These are phyloP conservation scores for Ceriops decandra DNA, from an alignment of 345 rosid genomes.

Conservation along the genomic window DNA sequence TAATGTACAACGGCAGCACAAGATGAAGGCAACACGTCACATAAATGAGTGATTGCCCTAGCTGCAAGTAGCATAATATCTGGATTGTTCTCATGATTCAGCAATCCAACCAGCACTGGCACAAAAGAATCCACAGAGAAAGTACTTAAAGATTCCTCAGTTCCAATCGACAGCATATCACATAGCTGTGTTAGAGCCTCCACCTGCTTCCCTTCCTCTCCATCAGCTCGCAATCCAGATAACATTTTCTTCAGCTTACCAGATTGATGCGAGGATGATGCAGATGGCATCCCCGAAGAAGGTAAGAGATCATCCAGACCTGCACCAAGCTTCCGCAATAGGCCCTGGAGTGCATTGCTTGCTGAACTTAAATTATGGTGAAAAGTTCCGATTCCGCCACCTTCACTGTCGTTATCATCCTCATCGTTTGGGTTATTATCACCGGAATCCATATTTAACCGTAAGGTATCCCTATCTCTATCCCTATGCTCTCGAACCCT, in stretches of 20 bases:
- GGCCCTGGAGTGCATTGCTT: slow-evolving; percentile 89
- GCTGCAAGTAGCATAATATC: slow-evolving; percentile 99
- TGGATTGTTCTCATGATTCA: slow-evolving; percentile 90
- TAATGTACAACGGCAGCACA: slow-evolving; percentile 98
- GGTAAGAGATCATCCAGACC: slow-evolving; percentile 94
- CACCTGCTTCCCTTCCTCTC: slow-evolving; percentile 97
- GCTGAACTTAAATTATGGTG: slow-evolving; percentile 89
- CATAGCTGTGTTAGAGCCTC: slow-evolving; percentile 96
- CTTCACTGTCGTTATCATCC: slow-evolving; percentile 86
- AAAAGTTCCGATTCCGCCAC: slow-evolving; percentile 63
- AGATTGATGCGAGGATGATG: slow-evolving; percentile 75
- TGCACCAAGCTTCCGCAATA: slow-evolving; percentile 92
- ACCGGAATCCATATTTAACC: slow-evolving; percentile 58
- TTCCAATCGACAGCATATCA: slow-evolving; percentile 93
- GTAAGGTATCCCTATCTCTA: slow-evolving; percentile 28
- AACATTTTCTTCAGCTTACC: slow-evolving; percentile 88
- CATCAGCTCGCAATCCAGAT: slow-evolving; percentile 83
- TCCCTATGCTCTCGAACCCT: slow-evolving; percentile 55
- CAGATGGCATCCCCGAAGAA: slow-evolving; percentile 68
- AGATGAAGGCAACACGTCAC: slow-evolving; percentile 95
- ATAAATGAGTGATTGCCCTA: slow-evolving; percentile 91
- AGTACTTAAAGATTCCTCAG: slow-evolving; percentile 87
- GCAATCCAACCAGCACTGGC: slow-evolving; percentile 82
- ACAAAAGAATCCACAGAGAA: slow-evolving; percentile 96
- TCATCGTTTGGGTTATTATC: slow-evolving; percentile 39